A percentile compares a stretch with the other conserved stretches of the same genome.
These are phyloP conservation scores for Xerophyta viscosa DNA, from an alignment of 106 monocot genomes.

Conservation along the genomic window DNA sequence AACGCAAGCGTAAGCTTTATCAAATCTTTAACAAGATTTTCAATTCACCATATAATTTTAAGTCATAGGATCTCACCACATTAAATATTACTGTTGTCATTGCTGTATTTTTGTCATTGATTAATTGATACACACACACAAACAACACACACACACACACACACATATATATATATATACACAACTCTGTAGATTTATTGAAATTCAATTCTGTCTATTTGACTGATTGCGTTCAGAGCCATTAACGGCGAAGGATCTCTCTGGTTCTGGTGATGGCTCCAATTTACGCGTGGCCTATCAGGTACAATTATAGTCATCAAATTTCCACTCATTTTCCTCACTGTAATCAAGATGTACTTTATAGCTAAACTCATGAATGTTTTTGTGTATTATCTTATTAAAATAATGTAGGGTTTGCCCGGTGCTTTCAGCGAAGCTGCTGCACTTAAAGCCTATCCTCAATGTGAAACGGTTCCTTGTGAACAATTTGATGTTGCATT, in stretches of 20 bases:
- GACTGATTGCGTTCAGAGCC: no score
- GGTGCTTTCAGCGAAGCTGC: constrained; percentile 78
- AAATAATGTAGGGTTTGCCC: constrained; percentile 47
- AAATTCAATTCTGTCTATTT: no score
- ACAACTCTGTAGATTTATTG: neutral
- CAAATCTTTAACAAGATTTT: no score
- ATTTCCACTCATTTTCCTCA: neutral
- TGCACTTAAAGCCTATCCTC: constrained; percentile 70
- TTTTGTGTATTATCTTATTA: no score
- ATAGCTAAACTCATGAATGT: neutral
- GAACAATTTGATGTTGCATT: constrained; percentile 75
- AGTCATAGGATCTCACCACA: no score
- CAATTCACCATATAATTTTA: no score
- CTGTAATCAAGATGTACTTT: no score
- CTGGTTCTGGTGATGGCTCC: constrained; percentile 32
- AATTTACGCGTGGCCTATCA: constrained; percentile 69
- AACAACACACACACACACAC: no score
- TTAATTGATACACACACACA: no score
- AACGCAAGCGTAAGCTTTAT: no score
- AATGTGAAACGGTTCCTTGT: constrained; percentile 65
- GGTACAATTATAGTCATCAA: constrained; percentile 14
- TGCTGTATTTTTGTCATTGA: no score
- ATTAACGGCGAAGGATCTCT: constrained; percentile 36
- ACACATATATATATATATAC: neutral
- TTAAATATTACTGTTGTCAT: no score